phyloP scores from a whole-genome alignment of 2,329 filamentous ascomycete species.

The Colletotrichum spaethianum region DNA sequence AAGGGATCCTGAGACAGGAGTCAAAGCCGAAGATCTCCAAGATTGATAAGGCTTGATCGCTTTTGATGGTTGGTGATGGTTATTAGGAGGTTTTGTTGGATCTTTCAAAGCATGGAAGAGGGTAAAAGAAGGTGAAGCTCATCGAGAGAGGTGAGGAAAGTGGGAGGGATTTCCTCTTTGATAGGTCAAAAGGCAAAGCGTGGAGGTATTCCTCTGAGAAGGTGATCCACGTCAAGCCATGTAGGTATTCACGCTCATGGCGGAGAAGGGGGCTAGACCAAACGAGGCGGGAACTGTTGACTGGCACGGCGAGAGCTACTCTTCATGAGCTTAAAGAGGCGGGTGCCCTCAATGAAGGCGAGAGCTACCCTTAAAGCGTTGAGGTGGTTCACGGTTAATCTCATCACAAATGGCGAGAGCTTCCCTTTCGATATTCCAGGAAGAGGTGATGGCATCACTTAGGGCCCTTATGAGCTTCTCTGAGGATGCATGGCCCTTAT shows the following conservation, averaged over 20 bases:
- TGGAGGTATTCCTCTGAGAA: background rate
- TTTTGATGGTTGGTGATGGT: background rate
- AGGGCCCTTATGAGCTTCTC: background rate
- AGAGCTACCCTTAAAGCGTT: background rate
- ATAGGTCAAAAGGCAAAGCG: background rate
- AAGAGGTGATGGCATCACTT: background rate
- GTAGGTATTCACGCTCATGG: background rate
- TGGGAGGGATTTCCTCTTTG: background rate
- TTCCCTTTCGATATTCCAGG: background rate
- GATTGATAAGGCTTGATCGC: background rate
- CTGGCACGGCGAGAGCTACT: background rate
- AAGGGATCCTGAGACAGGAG: background rate
- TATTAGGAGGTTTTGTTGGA: background rate
- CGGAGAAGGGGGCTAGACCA: background rate
- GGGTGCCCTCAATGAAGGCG: background rate
- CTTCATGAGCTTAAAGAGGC: background rate
- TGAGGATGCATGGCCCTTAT: background rate
- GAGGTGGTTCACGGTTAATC: background rate
- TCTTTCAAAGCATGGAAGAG: background rate
- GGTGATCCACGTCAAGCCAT: background rate
- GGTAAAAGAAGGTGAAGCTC: background rate
- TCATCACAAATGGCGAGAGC: background rate
- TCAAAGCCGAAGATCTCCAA: background rate
- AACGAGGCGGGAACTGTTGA: slow-evolving; percentile 6
- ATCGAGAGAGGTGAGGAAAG: background rate